Conservation (phyloP, 75 land plant genomes). For the Sequoiadendron giganteum region DNA sequence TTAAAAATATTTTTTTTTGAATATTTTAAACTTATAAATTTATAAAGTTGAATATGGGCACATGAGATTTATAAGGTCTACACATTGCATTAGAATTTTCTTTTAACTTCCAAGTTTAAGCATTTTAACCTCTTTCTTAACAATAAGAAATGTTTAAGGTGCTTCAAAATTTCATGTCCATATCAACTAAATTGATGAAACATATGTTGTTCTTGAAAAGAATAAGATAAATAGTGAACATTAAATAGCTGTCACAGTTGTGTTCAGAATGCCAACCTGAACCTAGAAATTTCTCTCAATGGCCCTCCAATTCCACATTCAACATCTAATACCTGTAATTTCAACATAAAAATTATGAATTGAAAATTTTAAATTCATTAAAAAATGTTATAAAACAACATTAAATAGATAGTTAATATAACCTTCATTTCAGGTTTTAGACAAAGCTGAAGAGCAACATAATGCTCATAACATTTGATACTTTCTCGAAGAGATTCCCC, state of each 20-base stretch:
- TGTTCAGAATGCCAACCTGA: conserved; percentile 50
- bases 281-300: conserved; percentile 83
- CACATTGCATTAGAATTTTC: not conserved
- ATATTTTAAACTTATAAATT: too few species aligned
- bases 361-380: not conserved
- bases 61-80: too few species aligned
- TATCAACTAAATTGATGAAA: too few species aligned
- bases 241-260: not conserved
- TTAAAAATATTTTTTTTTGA: too few species aligned
- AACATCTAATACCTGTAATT: conserved; percentile 83
- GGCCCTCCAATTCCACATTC: conserved; percentile 99
- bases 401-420: not conserved
- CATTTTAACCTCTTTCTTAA: not conserved
- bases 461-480: conserved; percentile 96
- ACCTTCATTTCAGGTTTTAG: conserved; percentile 93
- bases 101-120: not conserved
- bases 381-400: not conserved
- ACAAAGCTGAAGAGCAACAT: conserved; percentile 85
- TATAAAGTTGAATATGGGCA: too few species aligned
- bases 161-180: too few species aligned
- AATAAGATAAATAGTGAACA: not conserved
- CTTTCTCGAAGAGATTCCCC: conserved; percentile 89
- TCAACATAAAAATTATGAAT: not conserved
- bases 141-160: not conserved
- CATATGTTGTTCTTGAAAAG: too few species aligned